Conservation (phyloP, 176 grass and related monocot species). For the Cymbopogon citratus region DNA sequence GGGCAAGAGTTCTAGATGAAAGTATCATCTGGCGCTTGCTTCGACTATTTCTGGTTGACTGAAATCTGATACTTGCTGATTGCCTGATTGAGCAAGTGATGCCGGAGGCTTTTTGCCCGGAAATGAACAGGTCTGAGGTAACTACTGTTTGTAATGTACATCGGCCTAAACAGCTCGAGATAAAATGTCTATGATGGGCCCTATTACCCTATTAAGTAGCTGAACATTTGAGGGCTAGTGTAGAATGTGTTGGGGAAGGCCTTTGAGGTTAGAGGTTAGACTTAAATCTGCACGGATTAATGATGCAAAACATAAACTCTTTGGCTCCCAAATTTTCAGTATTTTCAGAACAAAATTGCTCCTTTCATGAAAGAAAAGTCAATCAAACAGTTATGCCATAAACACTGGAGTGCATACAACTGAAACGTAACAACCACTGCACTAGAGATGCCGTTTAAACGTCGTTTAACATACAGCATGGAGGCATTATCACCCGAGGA, state of each 20-base stretch:
- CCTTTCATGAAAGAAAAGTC: background rate
- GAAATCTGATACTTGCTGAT: slow-evolving; percentile 9
- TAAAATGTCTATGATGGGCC: background rate
- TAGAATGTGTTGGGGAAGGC: background rate
- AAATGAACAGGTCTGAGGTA: background rate
- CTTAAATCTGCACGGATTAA: background rate
- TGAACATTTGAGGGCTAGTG: background rate
- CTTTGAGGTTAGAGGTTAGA: background rate
- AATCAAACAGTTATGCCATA: background rate
- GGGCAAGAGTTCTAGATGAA: slow-evolving; percentile 9
- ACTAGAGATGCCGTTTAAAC: background rate
- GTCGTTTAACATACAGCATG: background rate
- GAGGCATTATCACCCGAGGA: background rate
- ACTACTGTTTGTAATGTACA: background rate
- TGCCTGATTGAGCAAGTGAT: background rate
- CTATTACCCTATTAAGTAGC: background rate
- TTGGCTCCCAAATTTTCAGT: background rate
- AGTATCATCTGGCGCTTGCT: background rate
- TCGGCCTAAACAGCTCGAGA: background rate
- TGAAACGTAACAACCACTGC: background rate
- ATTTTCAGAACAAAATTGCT: background rate
- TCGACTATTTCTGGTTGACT: slow-evolving; percentile 14
- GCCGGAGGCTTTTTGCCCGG: background rate
- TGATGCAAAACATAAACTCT: background rate
- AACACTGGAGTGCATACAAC: background rate